phyloP scores from a whole-genome alignment of 2,329 filamentous ascomycete species.

The Hypomyces perniciosus region DNA sequence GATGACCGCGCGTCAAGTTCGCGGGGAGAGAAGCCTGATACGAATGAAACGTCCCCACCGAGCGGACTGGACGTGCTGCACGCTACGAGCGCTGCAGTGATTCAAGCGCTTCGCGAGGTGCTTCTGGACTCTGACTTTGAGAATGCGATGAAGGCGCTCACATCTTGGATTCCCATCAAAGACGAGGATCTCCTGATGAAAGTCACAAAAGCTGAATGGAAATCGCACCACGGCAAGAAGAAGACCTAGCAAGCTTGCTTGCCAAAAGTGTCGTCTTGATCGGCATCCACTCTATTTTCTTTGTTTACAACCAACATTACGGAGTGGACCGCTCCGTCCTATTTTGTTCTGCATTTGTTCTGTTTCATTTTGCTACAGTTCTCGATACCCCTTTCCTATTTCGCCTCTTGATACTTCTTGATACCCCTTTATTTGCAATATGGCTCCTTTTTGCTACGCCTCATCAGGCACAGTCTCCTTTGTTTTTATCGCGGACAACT shows the following conservation, averaged over 20 bases:
- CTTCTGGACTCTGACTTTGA: constrained; percentile 93
- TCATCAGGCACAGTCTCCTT: constrained; percentile 5
- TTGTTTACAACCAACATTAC: neutral
- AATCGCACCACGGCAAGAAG: constrained; percentile 49
- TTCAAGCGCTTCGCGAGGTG: constrained; percentile 83
- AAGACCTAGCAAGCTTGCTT: constrained; percentile 29
- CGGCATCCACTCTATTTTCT: constrained; percentile 2
- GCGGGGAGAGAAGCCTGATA: constrained; percentile 12
- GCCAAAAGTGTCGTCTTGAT: constrained; percentile 20
- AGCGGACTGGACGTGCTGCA: constrained; percentile 78
- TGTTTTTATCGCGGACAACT: neutral
- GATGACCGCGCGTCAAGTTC: constrained; percentile 4
- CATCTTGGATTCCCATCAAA: constrained; percentile 87
- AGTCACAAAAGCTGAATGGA: constrained; percentile 84
- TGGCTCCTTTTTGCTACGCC: neutral
- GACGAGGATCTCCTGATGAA: constrained; percentile 92
- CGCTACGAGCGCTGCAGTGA: constrained; percentile 80
- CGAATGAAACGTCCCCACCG: constrained; percentile 13
- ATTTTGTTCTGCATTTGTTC: constrained; percentile 8
- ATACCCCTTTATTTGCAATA: constrained; percentile 3
- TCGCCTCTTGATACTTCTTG: constrained; percentile 1
- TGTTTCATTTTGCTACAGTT: neutral
- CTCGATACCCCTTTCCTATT: neutral
- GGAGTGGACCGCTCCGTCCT: neutral
- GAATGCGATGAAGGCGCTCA: constrained; percentile 94